A percentile compares a stretch with the other conserved stretches of the same genome.
Conservation (phyloP, 495 filamentous ascomycete genomes). For the Podospora didyma region DNA sequence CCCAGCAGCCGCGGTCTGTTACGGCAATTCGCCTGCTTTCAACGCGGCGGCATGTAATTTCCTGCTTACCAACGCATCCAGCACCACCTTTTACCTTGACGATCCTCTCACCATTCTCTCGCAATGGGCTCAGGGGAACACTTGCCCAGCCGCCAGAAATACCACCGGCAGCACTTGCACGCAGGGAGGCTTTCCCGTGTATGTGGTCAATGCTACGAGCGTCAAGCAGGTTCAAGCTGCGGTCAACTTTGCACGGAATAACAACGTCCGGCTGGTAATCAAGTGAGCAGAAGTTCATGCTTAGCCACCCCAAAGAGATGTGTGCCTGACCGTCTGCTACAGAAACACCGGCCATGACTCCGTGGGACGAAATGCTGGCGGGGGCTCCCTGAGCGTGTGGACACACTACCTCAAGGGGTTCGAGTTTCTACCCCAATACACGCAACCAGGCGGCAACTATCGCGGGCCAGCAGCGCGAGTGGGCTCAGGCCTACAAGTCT, state of each 20-base stretch:
- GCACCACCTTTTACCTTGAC: constrained; percentile 30
- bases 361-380: constrained; percentile 47
- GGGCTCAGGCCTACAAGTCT: constrained; percentile 40
- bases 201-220: constrained; percentile 52
- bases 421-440: constrained; percentile 38
- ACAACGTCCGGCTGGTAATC: constrained; percentile 53
- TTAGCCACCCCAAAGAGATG: too few species aligned
- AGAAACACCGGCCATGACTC: constrained; percentile 70
- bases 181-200: constrained; percentile 53
- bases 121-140: constrained; percentile 36
- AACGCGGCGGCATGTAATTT: constrained; percentile 36
- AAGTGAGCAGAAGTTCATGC: constrained; percentile 36
- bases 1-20: constrained; percentile 51
- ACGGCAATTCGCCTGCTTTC: constrained; percentile 40
- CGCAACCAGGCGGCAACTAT: constrained; percentile 27
- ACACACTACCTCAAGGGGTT: constrained; percentile 51
- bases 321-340: too few species aligned
- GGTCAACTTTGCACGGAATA: constrained; percentile 58
- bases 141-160: constrained; percentile 25
- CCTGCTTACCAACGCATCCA: constrained; percentile 23
- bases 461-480: constrained; percentile 37
- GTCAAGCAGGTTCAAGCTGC: constrained; percentile 52
- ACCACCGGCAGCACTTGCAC: constrained; percentile 42
- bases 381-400: constrained; percentile 56
- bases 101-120: constrained; percentile 33